Conservation (phyloP, 75 land plant genomes). For the Larix kaempferi region DNA sequence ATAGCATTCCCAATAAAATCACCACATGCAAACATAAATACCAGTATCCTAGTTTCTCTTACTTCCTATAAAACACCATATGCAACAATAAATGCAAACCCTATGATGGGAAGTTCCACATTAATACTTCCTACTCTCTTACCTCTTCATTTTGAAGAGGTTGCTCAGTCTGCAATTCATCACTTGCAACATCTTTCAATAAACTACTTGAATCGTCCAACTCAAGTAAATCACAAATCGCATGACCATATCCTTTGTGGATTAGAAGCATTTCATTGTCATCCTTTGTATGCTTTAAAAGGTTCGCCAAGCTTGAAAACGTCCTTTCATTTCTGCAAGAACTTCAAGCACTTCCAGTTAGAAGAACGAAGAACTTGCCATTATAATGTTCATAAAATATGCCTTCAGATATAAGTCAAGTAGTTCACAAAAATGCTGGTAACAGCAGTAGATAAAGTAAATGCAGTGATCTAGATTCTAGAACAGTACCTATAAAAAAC, state of each 20-base stretch:
- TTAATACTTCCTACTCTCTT: too few relatives aligned
- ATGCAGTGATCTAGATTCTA: neutral
- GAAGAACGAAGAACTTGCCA: neutral
- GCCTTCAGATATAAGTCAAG: neutral
- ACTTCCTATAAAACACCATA: too few relatives aligned
- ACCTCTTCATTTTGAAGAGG: constrained; percentile 2
- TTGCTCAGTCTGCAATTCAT: neutral
- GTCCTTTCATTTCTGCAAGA: constrained; percentile 1
- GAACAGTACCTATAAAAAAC: too few relatives aligned
- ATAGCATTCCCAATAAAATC: neutral
- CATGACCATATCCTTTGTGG: constrained; percentile 10
- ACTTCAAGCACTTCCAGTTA: neutral
- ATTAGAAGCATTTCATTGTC: constrained; percentile 5
- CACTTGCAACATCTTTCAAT: neutral
- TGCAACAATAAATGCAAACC: too few relatives aligned
- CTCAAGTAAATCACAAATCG: constrained; percentile 6
- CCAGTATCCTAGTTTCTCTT: neutral
- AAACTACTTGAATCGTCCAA: constrained; percentile 2
- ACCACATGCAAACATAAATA: neutral
- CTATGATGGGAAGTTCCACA: too few relatives aligned
- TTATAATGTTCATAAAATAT: neutral
- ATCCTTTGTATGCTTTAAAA: constrained; percentile 8
- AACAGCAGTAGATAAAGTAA: too few relatives aligned
- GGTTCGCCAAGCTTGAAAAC: constrained; percentile 4
- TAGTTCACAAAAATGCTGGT: neutral